Evolutionary conservation across 306 rosid genomes (phyloP), one percentile per base, ranked within the genome.

Genomic region (Citrullus amarus): DNA sequence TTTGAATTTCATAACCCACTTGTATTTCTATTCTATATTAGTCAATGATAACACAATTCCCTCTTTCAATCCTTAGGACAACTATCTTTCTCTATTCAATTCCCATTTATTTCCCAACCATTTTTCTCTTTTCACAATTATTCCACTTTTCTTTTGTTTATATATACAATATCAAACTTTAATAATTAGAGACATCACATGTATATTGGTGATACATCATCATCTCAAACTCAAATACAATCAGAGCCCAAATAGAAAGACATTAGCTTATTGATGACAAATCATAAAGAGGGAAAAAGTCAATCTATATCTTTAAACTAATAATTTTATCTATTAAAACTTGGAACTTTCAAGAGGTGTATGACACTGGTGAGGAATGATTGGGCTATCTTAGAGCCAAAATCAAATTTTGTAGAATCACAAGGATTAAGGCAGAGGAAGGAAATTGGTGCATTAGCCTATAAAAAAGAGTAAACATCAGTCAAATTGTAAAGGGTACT

Each of bases 1-100:
- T 36, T 75, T 75, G 51, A 75, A 75, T 75, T 12, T 56, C 65
- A 75, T 28, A 55, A 75, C 66, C 78, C 79, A 75, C 65, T 75
- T 53, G 20, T 34, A 55, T 55, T 32, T 46, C 66, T 75, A 75
- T 75, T 54, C 79, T 56, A 32, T 75, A 72, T 28, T 30, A 46
- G 6, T 72, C 77, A 72, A 72, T 50, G 2, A 70, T 50, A n/a
- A 50, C 43, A 72, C 77, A 72, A 50, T 15, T 72, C 77, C 3
- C 58, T 46, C 76, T 48, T 70, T 7, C 56, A 44, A 25, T 70
- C 57, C 39, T 70, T 70, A 2, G 1, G 1, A 70, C 59, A 72
- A 30, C 60, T 1, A 70, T 70, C 76, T 70, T 70, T 11, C 75
- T 68, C 75, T 39, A 68, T 68, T 68, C 75, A 68, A 41, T n/a